These are phyloP conservation scores for Hortiboletus flavorubellus DNA, from an alignment of 768 basidiomycete genomes.

Conservation along the genomic window DNA sequence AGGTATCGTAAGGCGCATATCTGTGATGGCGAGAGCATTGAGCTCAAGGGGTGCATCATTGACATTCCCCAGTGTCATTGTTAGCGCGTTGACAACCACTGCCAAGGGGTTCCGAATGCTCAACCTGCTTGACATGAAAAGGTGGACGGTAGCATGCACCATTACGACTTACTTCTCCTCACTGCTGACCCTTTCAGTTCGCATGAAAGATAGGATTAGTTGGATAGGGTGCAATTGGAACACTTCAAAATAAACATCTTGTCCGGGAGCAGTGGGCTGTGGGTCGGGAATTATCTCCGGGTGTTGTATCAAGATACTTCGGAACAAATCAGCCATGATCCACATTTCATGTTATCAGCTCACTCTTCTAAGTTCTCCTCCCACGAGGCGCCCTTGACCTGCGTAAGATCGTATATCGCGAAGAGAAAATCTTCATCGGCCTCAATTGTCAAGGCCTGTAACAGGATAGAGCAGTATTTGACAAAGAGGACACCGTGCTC, in stretches of 20 bases:
- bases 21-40: conserved; percentile 92
- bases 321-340: conserved; percentile 8
- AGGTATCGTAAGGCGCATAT: conserved; percentile 83
- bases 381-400: conserved; percentile 91
- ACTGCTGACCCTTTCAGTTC: conserved; percentile 88
- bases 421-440: conserved; percentile 97
- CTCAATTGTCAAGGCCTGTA: conserved; percentile 93
- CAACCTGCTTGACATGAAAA: conserved; percentile 40
- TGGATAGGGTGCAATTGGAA: conserved; percentile 93
- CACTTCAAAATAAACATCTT: conserved; percentile 92
- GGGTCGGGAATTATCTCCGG: conserved; percentile 71
- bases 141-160: background rate
- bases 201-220: conserved; percentile 93
- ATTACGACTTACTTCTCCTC: conserved; percentile 75
- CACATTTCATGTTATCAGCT: conserved; percentile 22
- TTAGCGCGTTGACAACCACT: conserved; percentile 89
- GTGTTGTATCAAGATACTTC: conserved; percentile 70
- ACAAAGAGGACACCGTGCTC: conserved; percentile 98
- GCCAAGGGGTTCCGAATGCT: conserved; percentile 88
- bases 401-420: conserved; percentile 85
- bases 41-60: conserved; percentile 93
- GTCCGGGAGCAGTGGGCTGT: conserved; percentile 57
- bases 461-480: conserved; percentile 92
- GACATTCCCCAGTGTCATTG: conserved; percentile 96
- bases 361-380: conserved; percentile 75